Conservation (phyloP, 371 early-diverging fungal genomes). For the Synchytrium microbalum region DNA sequence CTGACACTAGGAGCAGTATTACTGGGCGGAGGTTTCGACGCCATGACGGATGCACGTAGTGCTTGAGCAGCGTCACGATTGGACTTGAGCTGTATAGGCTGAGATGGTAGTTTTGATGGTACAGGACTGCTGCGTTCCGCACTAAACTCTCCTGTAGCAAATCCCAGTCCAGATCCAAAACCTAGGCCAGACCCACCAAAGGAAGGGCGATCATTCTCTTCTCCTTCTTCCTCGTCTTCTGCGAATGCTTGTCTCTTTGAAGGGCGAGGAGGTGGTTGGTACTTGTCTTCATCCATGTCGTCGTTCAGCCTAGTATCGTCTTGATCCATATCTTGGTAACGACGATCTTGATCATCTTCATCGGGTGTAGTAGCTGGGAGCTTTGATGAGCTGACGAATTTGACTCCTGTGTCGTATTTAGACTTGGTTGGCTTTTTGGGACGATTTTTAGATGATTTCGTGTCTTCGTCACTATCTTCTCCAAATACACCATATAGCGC, state of each 20-base stretch:
- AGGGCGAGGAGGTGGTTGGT: not conserved
- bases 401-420: slow-evolving; percentile 1
- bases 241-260: not conserved
- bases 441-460: not conserved
- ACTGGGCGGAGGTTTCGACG: not conserved
- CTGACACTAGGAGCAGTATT: not conserved
- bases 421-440: not conserved
- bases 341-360: not conserved
- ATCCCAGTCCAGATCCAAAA: not conserved
- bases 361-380: not conserved
- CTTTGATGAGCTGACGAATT: no score
- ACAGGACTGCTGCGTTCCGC: not conserved
- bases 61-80: not conserved
- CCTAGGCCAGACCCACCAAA: slow-evolving; percentile 7
- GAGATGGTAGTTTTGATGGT: not conserved
- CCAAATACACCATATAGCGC: slow-evolving; percentile 9
- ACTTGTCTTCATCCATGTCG: not conserved
- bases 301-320: not conserved
- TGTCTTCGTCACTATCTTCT: not conserved
- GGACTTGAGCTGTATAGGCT: not conserved
- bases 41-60: not conserved
- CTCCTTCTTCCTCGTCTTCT: slow-evolving; percentile 9
- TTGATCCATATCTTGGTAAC: not conserved
- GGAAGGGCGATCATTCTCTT: slow-evolving; percentile 1
- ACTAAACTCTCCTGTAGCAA: not conserved